Percentiles rank a stretch among this genome's conserved stretches.
Evolutionary conservation across 2,329 filamentous ascomycete species (phyloP).

Genomic region (Ophiosphaerella korrae): DNA sequence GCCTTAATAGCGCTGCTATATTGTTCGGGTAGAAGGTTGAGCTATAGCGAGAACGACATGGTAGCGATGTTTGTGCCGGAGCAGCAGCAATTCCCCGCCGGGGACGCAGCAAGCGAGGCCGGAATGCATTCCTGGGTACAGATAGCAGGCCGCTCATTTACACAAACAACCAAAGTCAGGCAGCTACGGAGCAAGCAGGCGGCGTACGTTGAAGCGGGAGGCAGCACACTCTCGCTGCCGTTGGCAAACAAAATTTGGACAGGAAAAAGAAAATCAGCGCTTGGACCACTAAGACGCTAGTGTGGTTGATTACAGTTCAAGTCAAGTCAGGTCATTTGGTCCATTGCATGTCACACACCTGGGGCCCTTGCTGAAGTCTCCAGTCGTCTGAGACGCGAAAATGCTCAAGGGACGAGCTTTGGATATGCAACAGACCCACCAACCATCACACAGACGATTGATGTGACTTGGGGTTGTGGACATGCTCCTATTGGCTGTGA

Average conservation of each 20-base stretch:
- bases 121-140: slow-evolving; percentile 27
- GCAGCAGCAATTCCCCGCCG: slow-evolving; percentile 20
- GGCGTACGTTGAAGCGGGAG: slow-evolving; percentile 18
- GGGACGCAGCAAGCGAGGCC: slow-evolving; percentile 23
- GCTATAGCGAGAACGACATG: slow-evolving; percentile 31
- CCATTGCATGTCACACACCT: neutral
- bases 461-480: slow-evolving; percentile 9
- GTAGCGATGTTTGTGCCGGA: slow-evolving; percentile 19
- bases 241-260: slow-evolving; percentile 20
- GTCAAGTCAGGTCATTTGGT: neutral
- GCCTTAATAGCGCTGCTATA: slow-evolving; percentile 58
- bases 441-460: slow-evolving; percentile 14
- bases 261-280: slow-evolving; percentile 10
- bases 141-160: slow-evolving; percentile 37
- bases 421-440: slow-evolving; percentile 19
- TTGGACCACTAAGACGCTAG: slow-evolving; percentile 11
- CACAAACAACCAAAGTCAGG: slow-evolving; percentile 21
- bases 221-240: slow-evolving; percentile 18
- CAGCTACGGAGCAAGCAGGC: slow-evolving; percentile 17
- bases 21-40: slow-evolving; percentile 41
- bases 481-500: slow-evolving; percentile 20
- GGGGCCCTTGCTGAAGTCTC: slow-evolving; percentile 12
- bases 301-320: neutral
- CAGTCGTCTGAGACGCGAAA: slow-evolving; percentile 13
- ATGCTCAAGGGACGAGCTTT: neutral